Percentiles rank a stretch among this genome's conserved stretches.
These are phyloP conservation scores for Fusarium abutilonis DNA, from an alignment of 2,329 filamentous ascomycete species.

Conservation along the genomic window DNA sequence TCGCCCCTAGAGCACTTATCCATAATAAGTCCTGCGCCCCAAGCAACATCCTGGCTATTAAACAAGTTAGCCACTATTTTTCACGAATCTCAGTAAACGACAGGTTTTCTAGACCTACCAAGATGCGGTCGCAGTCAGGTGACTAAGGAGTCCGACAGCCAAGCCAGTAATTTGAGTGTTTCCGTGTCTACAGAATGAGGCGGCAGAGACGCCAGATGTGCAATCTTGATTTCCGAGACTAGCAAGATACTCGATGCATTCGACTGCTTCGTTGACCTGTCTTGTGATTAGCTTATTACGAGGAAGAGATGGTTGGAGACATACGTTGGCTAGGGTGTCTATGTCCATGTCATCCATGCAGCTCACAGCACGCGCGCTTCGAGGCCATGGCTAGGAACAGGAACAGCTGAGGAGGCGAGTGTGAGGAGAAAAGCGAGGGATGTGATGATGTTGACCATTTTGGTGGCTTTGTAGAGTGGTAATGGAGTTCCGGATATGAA, in stretches of 20 bases:
- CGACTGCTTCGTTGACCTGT: conserved; percentile 19
- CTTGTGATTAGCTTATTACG: accelerated
- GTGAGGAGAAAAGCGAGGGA: conserved; percentile 7
- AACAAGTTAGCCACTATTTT: neutral
- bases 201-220: conserved; percentile 1
- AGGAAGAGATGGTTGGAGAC: neutral
- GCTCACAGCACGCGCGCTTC: conserved; percentile 5
- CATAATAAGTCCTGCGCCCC: conserved; percentile 19
- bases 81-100: neutral
- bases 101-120: neutral
- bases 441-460: conserved; percentile 21
- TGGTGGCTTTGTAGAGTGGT: neutral
- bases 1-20: conserved; percentile 12
- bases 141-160: neutral
- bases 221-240: conserved; percentile 15
- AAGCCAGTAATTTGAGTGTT: conserved; percentile 25
- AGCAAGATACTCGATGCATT: conserved; percentile 26
- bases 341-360: conserved; percentile 8
- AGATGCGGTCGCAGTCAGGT: conserved; percentile 6
- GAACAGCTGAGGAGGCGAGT: neutral
- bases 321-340: conserved; percentile 1
- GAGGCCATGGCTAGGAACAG: neutral
- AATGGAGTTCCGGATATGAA: neutral
- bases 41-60: conserved; percentile 17
- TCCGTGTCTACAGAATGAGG: conserved; percentile 20